A percentile compares a stretch with the other conserved stretches of the same genome.
Evolutionary conservation across 1,139 yeast genomes (phyloP).

Genomic region (Yamadazyma mexicana): DNA sequence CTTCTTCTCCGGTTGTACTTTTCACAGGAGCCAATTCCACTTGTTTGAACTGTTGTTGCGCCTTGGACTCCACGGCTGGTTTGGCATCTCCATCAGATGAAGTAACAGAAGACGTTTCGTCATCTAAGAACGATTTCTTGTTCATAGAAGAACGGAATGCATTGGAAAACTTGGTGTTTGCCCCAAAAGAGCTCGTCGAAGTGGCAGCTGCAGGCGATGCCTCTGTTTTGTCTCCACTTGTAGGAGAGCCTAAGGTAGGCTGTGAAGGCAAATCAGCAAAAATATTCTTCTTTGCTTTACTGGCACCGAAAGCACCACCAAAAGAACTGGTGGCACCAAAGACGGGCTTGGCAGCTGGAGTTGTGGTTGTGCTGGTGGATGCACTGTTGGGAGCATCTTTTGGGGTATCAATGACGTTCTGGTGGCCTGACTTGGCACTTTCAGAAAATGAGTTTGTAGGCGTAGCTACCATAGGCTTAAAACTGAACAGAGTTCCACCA

Average conservation of each 20-base stretch:
- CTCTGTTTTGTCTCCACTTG: too few species aligned
- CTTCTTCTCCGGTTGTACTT: conserved; percentile 84
- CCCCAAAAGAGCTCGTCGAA: conserved; percentile 47
- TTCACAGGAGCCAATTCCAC: conserved; percentile 55
- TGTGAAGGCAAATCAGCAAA: conserved; percentile 26
- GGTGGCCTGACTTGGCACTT: conserved; percentile 1
- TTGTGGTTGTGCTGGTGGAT: conserved; percentile 3
- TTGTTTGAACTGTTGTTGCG: conserved; percentile 45
- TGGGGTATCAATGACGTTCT: conserved; percentile 11
- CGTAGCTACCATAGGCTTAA: conserved; percentile 21
- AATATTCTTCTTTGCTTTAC: conserved; percentile 32
- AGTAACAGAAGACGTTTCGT: conserved; percentile 9
- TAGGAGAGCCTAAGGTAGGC: conserved; percentile 1
- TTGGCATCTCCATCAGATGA: conserved; percentile 6
- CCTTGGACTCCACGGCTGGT: conserved; percentile 12
- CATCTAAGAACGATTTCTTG: conserved; percentile 59
- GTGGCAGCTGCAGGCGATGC: conserved; percentile 5
- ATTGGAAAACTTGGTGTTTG: conserved; percentile 58
- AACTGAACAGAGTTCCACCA: conserved; percentile 31
- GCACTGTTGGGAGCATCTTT: conserved; percentile 10
- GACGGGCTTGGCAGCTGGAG: conserved; percentile 26
- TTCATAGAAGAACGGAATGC: conserved; percentile 52
- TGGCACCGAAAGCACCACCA: conserved; percentile 41
- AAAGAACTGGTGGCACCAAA: conserved; percentile 55
- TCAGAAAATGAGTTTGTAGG: conserved; percentile 18